Base-by-base conservation (phyloP, 371 early-diverging fungal species). In the Gilbertella persicaria region DNA sequence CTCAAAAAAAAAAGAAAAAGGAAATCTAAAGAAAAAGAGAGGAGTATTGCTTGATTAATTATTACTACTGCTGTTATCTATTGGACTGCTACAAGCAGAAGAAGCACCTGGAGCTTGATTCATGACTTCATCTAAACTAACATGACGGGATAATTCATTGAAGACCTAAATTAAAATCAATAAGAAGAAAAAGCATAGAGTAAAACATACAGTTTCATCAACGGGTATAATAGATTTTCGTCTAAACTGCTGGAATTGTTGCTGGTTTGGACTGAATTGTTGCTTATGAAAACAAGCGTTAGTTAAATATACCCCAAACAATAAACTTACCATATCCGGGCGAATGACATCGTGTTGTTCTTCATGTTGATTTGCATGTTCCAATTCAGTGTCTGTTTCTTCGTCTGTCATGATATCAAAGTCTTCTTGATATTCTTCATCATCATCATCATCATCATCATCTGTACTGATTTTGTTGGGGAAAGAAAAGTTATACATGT, bases 191-290 rank as follows among this genome's bases (percentile, higher is more conserved):
- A 33, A 5, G 4, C 28, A 28, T 9, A 28, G 9, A 28, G 28
- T 9, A 28, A 30, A 9, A 26, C 43, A 43, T 43, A 62, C 62
- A 56, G 52, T 62, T 51, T 62, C 56, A 38, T 62, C 62, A 53
- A 95, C 92, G 30, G 95, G 95, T 62, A 95, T 83, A 50, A 95
- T 93, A 9, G 93, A 92, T 77, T 95, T 95, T 58, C 95, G 76
- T 52, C 95, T 80, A 78, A 93, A 92, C 46, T 90, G 84, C 57
- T 82, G 88, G 43, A 85, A 84, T 60, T 68, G 71, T 53, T 71
- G 75, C 9, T 85, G 84, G 17, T 45, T 48, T 35, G 78, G 67
- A 26, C 80, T 87, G 66, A 90, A 91, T 71, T 85, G 83, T 71
- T 88, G 78, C 84, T 82, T 40, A 17, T 44, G 16, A 20, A 8